Evolutionary conservation across 768 basidiomycete genomes (phyloP).

Genomic region (Sutorius australiensis): DNA sequence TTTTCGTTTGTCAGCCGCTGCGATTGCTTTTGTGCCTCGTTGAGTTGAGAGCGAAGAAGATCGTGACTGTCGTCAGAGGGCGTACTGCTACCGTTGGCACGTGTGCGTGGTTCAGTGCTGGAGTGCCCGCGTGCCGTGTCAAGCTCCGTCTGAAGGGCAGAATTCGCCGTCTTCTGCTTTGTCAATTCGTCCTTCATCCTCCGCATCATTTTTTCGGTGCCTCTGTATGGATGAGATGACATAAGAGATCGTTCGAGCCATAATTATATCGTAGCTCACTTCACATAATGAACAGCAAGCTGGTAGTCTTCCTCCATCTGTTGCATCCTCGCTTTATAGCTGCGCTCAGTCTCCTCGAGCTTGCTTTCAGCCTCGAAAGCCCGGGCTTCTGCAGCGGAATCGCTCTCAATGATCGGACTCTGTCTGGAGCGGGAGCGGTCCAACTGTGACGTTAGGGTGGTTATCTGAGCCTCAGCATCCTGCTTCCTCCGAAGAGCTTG

Average conservation of each 20-base stretch:
- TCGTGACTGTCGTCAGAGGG: slow-evolving; percentile 74
- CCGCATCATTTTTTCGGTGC: slow-evolving; percentile 97
- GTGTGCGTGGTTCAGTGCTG: slow-evolving; percentile 46
- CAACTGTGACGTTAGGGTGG: slow-evolving; percentile 59
- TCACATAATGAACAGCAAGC: slow-evolving; percentile 95
- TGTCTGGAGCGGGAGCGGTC: slow-evolving; percentile 59
- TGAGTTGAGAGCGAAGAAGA: slow-evolving; percentile 62
- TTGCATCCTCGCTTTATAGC: slow-evolving; percentile 74
- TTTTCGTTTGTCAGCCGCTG: slow-evolving; percentile 73
- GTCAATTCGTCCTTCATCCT: slow-evolving; percentile 93
- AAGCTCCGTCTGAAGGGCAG: slow-evolving; percentile 78
- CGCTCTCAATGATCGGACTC: slow-evolving; percentile 45
- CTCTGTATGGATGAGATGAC: slow-evolving; percentile 44
- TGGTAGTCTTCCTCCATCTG: slow-evolving; percentile 96
- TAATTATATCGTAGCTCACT: slow-evolving; percentile 51
- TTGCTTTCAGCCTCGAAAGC: slow-evolving; percentile 71
- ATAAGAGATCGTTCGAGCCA: slow-evolving; percentile 14
- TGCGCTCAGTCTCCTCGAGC: slow-evolving; percentile 73
- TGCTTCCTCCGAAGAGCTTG: slow-evolving; percentile 61
- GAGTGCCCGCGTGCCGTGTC: slow-evolving; percentile 65
- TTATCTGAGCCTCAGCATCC: slow-evolving; percentile 70
- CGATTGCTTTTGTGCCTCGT: slow-evolving; percentile 72
- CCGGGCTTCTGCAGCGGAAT: slow-evolving; percentile 40
- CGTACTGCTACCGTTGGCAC: slow-evolving; percentile 72
- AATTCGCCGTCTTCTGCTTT: slow-evolving; percentile 82